Conservation (phyloP, 2,329 filamentous ascomycete species). For the Paecilomyces sp. region DNA sequence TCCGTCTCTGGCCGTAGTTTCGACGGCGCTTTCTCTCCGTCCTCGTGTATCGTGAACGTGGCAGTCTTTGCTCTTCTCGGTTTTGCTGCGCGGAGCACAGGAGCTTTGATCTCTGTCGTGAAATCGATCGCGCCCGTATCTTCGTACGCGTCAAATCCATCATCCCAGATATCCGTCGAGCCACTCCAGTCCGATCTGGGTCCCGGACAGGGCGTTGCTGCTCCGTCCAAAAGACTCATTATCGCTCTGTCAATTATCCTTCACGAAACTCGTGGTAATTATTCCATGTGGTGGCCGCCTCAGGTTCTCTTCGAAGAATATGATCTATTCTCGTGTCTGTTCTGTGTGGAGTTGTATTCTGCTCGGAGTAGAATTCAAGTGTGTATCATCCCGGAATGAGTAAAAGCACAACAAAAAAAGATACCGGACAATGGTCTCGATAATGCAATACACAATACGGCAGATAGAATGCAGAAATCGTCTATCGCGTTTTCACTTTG, state of each 20-base stretch:
- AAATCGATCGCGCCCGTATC: slow-evolving; percentile 33
- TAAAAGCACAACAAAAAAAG: neutral
- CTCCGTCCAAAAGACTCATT: slow-evolving; percentile 20
- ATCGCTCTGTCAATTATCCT: neutral
- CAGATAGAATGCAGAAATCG: neutral
- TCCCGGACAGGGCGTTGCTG: slow-evolving; percentile 27
- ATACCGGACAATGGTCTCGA: neutral
- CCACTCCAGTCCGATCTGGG: slow-evolving; percentile 11
- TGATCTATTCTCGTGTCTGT: no score
- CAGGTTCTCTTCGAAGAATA: no score
- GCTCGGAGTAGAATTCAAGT: neutral
- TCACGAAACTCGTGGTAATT: neutral
- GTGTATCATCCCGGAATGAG: neutral
- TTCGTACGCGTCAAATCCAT: slow-evolving; percentile 19
- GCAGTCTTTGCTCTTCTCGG: slow-evolving; percentile 20
- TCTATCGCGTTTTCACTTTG: neutral
- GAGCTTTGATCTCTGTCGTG: slow-evolving; percentile 30
- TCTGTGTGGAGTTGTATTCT: no score
- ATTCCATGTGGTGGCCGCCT: neutral
- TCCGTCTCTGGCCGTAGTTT: slow-evolving; percentile 4
- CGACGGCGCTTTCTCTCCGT: slow-evolving; percentile 12
- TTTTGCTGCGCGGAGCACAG: slow-evolving; percentile 20
- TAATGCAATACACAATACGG: neutral
- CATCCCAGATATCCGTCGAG: slow-evolving; percentile 18
- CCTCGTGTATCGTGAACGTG: slow-evolving; percentile 34